These are phyloP conservation scores for Rosellinia necatrix DNA, from an alignment of 2,329 filamentous ascomycete species.

Conservation along the genomic window DNA sequence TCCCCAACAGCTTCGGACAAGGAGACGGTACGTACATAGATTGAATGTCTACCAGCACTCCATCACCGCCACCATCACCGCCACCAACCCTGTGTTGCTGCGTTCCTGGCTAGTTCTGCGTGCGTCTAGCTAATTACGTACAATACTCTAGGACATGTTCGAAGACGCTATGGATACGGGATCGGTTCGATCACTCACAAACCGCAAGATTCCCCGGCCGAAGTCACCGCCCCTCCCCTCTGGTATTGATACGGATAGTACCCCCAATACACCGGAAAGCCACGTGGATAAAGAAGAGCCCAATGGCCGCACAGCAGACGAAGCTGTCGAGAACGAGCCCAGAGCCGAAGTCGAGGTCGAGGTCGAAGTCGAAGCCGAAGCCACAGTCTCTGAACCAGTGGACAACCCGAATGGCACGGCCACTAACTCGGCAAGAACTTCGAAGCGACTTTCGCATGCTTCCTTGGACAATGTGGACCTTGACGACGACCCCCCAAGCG, in stretches of 20 bases:
- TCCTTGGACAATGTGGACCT: slow-evolving; percentile 69
- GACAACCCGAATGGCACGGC: slow-evolving; percentile 25
- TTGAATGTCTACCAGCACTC: slow-evolving; percentile 15
- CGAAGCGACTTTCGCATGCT: slow-evolving; percentile 52
- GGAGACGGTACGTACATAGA: slow-evolving; percentile 46
- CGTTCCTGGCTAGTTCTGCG: slow-evolving; percentile 6
- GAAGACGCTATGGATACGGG: slow-evolving; percentile 77
- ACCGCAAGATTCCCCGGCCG: slow-evolving; percentile 47
- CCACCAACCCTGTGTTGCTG: slow-evolving; percentile 16
- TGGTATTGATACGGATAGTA: slow-evolving; percentile 35
- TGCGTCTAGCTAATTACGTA: slow-evolving; percentile 26
- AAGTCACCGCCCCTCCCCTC: slow-evolving; percentile 38
- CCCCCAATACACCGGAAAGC: slow-evolving; percentile 25
- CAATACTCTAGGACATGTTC: slow-evolving; percentile 68
- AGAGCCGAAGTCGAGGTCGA: no score
- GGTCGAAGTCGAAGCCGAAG: no score
- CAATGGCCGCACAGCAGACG: slow-evolving; percentile 29
- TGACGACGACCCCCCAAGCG: slow-evolving; percentile 56
- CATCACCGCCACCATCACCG: slow-evolving; percentile 1
- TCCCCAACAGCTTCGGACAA: slow-evolving; percentile 45
- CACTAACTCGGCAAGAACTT: slow-evolving; percentile 45
- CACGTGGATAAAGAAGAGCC: slow-evolving; percentile 32
- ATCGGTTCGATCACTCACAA: slow-evolving; percentile 68
- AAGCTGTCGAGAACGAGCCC: slow-evolving; percentile 26
- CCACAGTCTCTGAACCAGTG: no score